Conservation (phyloP, 2,329 filamentous ascomycete genomes). For the Tolypocladium inflatum region DNA sequence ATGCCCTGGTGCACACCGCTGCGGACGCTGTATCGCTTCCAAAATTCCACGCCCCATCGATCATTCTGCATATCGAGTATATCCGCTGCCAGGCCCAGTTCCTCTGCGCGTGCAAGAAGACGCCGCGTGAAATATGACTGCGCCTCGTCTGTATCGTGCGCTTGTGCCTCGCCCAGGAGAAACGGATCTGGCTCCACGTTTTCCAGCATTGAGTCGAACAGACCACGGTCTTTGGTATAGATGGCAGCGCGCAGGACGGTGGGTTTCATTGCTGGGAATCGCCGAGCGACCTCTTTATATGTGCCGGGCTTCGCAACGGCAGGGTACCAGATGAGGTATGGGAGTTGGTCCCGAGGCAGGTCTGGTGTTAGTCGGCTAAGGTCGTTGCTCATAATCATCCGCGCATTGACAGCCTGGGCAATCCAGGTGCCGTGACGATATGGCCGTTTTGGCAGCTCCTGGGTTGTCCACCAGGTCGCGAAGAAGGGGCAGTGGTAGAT, state of each 20-base stretch:
- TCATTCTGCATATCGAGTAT: no score
- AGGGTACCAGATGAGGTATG: constrained; percentile 30
- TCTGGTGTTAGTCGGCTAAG: constrained; percentile 1
- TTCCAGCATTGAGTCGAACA: no score
- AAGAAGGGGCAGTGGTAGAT: constrained; percentile 27
- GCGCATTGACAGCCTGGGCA: constrained; percentile 12
- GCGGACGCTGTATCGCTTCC: no score
- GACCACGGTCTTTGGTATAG: constrained; percentile 5
- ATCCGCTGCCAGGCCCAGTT: no score
- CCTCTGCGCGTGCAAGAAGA: no score
- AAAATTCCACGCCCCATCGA: no score
- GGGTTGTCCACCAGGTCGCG: constrained; percentile 19
- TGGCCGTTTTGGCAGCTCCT: neutral
- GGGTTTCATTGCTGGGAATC: constrained; percentile 3
- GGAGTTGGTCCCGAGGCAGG: constrained; percentile 8
- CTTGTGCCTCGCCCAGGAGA: no score
- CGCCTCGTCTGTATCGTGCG: no score
- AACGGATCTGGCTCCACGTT: no score
- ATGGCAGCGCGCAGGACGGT: constrained; percentile 8
- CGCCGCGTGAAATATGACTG: no score
- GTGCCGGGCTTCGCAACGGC: constrained; percentile 21
- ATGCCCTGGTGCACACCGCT: no score
- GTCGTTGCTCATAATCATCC: constrained; percentile 21
- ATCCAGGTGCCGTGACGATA: neutral
- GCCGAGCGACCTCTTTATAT: constrained; percentile 17